Percentiles rank a stretch among this genome's conserved stretches.
These are phyloP conservation scores for Yarrowia hollandica DNA, from an alignment of 805 yeast genomes.

Conservation along the genomic window DNA sequence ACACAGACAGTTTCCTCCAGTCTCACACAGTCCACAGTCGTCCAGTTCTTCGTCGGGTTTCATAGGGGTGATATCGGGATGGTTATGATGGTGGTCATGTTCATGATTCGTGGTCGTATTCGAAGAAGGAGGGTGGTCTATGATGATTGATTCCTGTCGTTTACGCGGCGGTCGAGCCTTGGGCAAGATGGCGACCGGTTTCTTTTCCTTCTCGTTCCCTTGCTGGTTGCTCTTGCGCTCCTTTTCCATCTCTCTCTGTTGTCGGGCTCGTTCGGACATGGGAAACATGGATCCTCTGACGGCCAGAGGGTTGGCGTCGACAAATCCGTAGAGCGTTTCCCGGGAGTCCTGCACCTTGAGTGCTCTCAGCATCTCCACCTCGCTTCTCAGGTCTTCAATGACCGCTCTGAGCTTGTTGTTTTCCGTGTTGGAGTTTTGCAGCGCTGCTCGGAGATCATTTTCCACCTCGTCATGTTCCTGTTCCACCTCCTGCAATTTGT, in stretches of 20 bases:
- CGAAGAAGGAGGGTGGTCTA: not conserved
- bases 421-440: constrained; percentile 30
- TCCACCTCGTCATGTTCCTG: constrained; percentile 16
- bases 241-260: constrained; percentile 26
- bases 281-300: constrained; percentile 24
- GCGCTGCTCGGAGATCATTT: constrained; percentile 3
- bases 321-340: constrained; percentile 21
- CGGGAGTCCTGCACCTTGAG: constrained; percentile 11
- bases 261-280: constrained; percentile 17
- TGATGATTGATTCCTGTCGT: not conserved
- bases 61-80: not conserved
- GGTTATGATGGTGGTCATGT: not conserved
- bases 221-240: not conserved
- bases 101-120: not conserved
- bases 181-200: not conserved
- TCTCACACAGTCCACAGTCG: constrained; percentile 41
- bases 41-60: constrained; percentile 30
- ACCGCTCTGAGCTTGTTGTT: constrained; percentile 39
- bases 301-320: constrained; percentile 25
- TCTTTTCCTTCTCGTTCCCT: not conserved
- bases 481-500: not conserved
- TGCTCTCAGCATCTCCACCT: not conserved
- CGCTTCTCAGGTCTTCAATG: constrained; percentile 18
- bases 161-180: constrained; percentile 3
- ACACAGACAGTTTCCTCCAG: constrained; percentile 41